Base-by-base conservation (phyloP, 139 green algal species). In the Zygnema circumcarinatum region DNA sequence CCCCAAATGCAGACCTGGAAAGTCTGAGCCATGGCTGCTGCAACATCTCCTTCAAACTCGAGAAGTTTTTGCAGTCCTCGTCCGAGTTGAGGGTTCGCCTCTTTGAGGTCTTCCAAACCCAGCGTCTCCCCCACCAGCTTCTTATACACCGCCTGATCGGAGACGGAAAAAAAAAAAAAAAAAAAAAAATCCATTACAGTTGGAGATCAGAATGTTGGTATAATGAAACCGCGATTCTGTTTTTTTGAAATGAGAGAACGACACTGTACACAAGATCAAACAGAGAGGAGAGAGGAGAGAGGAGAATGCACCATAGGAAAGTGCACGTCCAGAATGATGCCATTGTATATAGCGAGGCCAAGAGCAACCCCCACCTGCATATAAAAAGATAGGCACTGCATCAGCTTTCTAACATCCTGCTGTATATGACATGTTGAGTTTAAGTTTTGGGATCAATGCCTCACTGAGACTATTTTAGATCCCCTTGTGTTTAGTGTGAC, bases 301-400 rank as follows among this genome's bases (percentile, higher is more conserved):
- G n/a, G n/a, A n/a, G n/a, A n/a, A n/a, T n/a, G n/a, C 16, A 62
- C 47, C 7, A 62, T 62, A 16, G 47, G 47, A 62, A 62, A 62
- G 16, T 62, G 47, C 47, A 62, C 47, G 16, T 98, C 95, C 62
- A 98, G 93, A 52, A 97, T 94, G 89, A 95, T 91, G 67, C 76
- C 87, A 89, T 98, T 98, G 95, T 98, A 98, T 72, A 98, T 96
- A n/a, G 96, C 96, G 2, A 98, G 92, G 79, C 95, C 96, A 41
- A 98, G 92, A 47, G 97, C 83, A 1, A 94, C 94, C 33, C 96
- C 96, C 31, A 98, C 69, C 69, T 78, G 69, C 69, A 78, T 38
- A 41, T 11, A 78, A n/a, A n/a, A n/a, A n/a, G n/a, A n/a, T n/a
- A n/a, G n/a, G n/a, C n/a, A n/a, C n/a, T n/a, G n/a, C n/a, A n/a